These are phyloP conservation scores for Penicillium crystallinum DNA, from an alignment of 495 filamentous ascomycete genomes.

Conservation along the genomic window DNA sequence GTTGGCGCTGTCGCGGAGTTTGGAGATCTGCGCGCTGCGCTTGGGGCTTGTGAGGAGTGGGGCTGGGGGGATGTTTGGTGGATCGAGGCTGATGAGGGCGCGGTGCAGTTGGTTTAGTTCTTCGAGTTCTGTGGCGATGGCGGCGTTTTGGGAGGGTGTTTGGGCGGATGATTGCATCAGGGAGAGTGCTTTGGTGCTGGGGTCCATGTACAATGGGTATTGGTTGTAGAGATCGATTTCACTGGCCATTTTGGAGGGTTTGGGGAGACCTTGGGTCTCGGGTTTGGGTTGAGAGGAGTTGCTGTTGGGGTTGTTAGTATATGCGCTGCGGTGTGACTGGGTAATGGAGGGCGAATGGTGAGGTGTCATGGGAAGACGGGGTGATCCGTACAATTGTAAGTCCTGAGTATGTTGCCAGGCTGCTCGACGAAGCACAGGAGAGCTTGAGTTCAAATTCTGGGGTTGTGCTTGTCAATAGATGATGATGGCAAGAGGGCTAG, in stretches of 20 bases:
- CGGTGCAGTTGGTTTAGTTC: conserved; percentile 72
- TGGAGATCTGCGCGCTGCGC: conserved; percentile 75
- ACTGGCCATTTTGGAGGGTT: conserved; percentile 26
- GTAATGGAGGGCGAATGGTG: not conserved
- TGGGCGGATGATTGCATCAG: conserved; percentile 40
- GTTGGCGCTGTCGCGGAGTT: conserved; percentile 87
- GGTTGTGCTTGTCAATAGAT: not conserved
- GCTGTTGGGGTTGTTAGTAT: conserved; percentile 7
- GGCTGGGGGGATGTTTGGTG: conserved; percentile 1
- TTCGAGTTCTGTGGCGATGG: conserved; percentile 60
- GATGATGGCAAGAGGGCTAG: conserved; percentile 16
- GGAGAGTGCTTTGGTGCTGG: conserved; percentile 68
- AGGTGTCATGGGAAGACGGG: not conserved
- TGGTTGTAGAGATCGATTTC: conserved; percentile 70
- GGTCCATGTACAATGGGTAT: conserved; percentile 76
- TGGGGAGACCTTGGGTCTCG: conserved; percentile 4
- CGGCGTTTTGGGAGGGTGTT: conserved; percentile 30
- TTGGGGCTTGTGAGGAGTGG: conserved; percentile 48
- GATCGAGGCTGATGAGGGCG: conserved; percentile 53
- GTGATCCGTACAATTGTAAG: not conserved
- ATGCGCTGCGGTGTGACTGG: conserved; percentile 3
- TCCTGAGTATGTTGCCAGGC: not conserved
- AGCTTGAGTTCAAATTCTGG: not conserved
- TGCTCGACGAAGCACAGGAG: not conserved
- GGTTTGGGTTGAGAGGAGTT: conserved; percentile 2